Evolutionary conservation across 176 grass and related monocot species (phyloP).

Genomic region (Lolium perenne): DNA sequence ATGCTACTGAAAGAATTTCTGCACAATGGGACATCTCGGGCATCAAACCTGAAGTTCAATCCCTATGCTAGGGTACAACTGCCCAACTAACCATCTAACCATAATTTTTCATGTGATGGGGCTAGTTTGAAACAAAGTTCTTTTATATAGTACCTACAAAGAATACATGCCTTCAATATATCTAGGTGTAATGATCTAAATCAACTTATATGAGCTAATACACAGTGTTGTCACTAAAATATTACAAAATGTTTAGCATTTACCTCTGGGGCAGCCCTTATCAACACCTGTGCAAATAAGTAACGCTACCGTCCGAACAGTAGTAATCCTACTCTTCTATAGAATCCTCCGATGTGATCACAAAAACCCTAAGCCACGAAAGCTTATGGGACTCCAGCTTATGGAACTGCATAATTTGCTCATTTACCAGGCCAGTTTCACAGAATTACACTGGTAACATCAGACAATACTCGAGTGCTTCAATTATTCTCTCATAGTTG

Average conservation of each 20-base stretch:
- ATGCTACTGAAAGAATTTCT: too few species aligned
- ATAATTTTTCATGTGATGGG: background rate
- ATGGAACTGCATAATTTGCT: background rate
- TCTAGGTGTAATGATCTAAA: background rate
- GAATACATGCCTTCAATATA: background rate
- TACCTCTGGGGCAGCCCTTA: background rate
- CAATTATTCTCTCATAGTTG: conserved; percentile 8
- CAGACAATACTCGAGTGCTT: conserved; percentile 16
- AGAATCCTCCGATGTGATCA: background rate
- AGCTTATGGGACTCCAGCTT: background rate
- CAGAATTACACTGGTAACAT: conserved; percentile 11
- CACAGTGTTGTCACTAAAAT: background rate
- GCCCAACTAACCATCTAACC: background rate
- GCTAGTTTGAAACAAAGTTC: background rate
- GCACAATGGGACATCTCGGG: background rate
- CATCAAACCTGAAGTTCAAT: background rate
- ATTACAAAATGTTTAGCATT: background rate
- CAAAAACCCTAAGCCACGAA: background rate
- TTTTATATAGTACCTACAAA: background rate
- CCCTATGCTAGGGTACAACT: background rate
- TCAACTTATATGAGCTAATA: background rate
- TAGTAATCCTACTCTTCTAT: background rate
- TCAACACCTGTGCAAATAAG: background rate
- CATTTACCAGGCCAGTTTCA: background rate
- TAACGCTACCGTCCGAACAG: too few species aligned